Base-by-base conservation (phyloP, 1,284 basidiomycete species). In the Pseudomicrostroma phylloplanum region DNA sequence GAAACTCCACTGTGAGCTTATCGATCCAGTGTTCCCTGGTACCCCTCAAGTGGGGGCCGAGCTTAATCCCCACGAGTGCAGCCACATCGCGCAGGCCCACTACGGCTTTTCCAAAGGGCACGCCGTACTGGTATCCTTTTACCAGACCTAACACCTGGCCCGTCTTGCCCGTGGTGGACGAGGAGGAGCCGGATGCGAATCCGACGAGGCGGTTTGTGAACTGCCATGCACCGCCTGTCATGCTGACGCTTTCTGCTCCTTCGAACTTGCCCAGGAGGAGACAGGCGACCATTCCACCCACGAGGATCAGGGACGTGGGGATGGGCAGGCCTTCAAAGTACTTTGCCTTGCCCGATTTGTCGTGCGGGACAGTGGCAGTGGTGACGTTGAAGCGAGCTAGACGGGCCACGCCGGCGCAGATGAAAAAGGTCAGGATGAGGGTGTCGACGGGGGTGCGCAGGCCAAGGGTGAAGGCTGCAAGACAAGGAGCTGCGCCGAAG, bases 251-350 rank as follows among this genome's bases (percentile, higher is more conserved):
- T 21, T 85, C 88, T 71, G 91, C 88, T 86, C 87, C 89, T 13
- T 54, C 51, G 51, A 54, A 54, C 21, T 54, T 54, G 11, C 91
- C 94, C 63, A 86, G 83, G 70, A 86, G 86, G 48, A 89, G 86
- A 86, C 90, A 96, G 71, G 87, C 88, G 17, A 88, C 87, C 81
- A 98, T 84, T 39, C 89, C 77, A 13, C 83, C 86, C 61, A 96
- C 92, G 57, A 99, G 84, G 12, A 80, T 84, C 54, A 99, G 84
- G 17, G 89, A 90, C 0, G 90, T 91, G 0, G 96, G 96, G 66
- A 99, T 98, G 17, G 96, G 96, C 23, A 99, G 84, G 6, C 94
- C 96, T 81, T 98, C 94, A 80, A 98, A 99, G 82, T 94, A 97
- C 76, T 88, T 88, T 17, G 89, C 85, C 80, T 96, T 98, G 59